A percentile compares a stretch with the other conserved stretches of the same genome.
phyloP scores from a whole-genome alignment of 2,329 filamentous ascomycete genomes.

The Diaporthe sp. region DNA sequence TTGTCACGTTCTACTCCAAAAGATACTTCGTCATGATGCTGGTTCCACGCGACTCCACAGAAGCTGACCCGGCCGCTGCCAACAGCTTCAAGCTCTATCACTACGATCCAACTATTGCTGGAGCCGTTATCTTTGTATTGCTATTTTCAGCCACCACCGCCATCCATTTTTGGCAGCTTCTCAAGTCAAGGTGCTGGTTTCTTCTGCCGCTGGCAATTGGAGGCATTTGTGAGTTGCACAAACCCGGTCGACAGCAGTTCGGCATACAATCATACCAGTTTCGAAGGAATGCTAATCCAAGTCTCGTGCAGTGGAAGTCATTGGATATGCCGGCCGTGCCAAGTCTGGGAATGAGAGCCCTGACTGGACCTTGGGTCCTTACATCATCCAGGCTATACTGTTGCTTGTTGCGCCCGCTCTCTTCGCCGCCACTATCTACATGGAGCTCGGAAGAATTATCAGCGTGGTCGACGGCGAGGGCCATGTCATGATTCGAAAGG shows the following conservation, averaged over 20 bases:
- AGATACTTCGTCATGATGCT: not conserved
- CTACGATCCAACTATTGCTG: conserved; percentile 58
- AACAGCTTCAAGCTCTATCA: conserved; percentile 51
- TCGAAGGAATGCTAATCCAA: no score
- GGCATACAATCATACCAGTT: no score
- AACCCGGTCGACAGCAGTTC: no score
- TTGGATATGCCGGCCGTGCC: conserved; percentile 29
- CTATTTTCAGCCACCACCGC: conserved; percentile 55
- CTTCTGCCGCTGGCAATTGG: conserved; percentile 66
- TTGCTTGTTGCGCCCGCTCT: conserved; percentile 35
- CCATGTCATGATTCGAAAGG: conserved; percentile 14
- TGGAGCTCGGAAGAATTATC: conserved; percentile 34
- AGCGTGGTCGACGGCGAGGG: conserved; percentile 16
- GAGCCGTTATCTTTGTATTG: conserved; percentile 56
- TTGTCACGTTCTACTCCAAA: no score
- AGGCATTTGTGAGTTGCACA: conserved; percentile 58
- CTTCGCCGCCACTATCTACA: conserved; percentile 35
- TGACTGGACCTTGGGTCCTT: conserved; percentile 20
- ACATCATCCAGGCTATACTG: conserved; percentile 31
- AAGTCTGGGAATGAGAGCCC: conserved; percentile 24
- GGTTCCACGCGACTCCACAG: not conserved
- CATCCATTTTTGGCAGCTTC: conserved; percentile 54
- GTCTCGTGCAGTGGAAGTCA: not conserved
- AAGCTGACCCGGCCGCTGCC: not conserved
- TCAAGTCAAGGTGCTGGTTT: conserved; percentile 60